Conservation (phyloP, 805 yeast genomes). For the Yamadazyma laniorum region DNA sequence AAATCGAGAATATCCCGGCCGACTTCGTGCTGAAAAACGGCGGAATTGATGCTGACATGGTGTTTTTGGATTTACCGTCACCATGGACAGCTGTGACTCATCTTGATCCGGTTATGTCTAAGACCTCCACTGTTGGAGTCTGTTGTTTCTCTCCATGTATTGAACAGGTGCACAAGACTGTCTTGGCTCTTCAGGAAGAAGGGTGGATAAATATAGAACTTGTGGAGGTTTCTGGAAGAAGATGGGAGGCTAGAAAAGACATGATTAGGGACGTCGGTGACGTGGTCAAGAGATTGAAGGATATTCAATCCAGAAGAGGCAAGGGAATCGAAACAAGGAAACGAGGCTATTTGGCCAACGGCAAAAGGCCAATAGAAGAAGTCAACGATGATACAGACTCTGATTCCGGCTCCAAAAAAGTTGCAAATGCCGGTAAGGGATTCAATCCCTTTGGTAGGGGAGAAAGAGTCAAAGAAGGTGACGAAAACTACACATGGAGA, state of each 20-base stretch:
- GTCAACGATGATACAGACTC: conserved; percentile 6
- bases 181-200: conserved; percentile 64
- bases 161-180: conserved; percentile 90
- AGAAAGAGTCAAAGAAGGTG: conserved; percentile 82
- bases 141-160: conserved; percentile 98
- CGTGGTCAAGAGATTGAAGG: conserved; percentile 71
- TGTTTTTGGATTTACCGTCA: conserved; percentile 90
- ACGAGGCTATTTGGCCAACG: conserved; percentile 30
- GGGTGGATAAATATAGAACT: conserved; percentile 89
- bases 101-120: conserved; percentile 56
- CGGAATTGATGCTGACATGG: conserved; percentile 60
- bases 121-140: conserved; percentile 55
- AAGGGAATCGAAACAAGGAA: conserved; percentile 56
- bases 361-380: conserved; percentile 16
- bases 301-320: conserved; percentile 65
- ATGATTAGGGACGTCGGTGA: conserved; percentile 83
- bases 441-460: conserved; percentile 96
- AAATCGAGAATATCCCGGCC: conserved; percentile 37
- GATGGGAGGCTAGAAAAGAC: conserved; percentile 87
- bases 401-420: conserved; percentile 26
- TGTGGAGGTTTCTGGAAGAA: conserved; percentile 83
- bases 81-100: conserved; percentile 96
- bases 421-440: conserved; percentile 43
- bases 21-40: conserved; percentile 19
- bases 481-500: conserved; percentile 72